Evolutionary conservation across 2,329 filamentous ascomycete genomes (phyloP).

Genomic region (Aspergillus thermomutatus): DNA sequence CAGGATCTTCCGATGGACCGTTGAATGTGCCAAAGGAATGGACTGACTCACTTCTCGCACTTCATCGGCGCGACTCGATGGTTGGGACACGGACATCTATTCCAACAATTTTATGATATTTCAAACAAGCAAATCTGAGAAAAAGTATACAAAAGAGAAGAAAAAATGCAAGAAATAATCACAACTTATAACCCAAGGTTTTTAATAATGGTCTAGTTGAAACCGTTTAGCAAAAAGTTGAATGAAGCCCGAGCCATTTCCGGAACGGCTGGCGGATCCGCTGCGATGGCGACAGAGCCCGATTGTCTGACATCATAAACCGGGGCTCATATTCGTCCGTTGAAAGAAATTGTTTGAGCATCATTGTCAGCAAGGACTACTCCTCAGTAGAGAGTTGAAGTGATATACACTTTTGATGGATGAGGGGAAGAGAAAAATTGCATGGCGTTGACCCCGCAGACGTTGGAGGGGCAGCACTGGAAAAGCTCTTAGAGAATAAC

Average conservation of each 20-base stretch:
- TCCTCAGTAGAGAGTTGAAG: background rate
- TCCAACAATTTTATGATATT: background rate
- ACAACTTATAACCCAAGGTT: background rate
- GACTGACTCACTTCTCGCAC: slow-evolving; percentile 39
- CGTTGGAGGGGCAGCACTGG: background rate
- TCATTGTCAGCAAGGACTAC: background rate
- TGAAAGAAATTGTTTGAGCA: background rate
- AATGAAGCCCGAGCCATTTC: background rate
- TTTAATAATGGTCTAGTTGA: slow-evolving; percentile 9
- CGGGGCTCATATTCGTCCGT: background rate
- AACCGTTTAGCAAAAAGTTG: background rate
- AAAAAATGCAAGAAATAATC: background rate
- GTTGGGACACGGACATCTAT: slow-evolving; percentile 23
- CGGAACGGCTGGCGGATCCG: slow-evolving; percentile 7
- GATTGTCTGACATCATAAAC: slow-evolving; percentile 21
- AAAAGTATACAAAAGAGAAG: background rate
- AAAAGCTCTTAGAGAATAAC: background rate
- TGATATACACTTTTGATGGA: background rate
- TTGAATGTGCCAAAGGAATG: slow-evolving; percentile 1
- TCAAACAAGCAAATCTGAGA: background rate
- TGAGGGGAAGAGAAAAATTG: background rate
- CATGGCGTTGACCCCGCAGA: background rate
- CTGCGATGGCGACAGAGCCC: slow-evolving; percentile 21
- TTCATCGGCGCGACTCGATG: slow-evolving; percentile 36
- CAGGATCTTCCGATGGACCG: background rate